Evolutionary conservation across 2,329 filamentous ascomycete genomes (phyloP), one percentile per base, ranked within the genome.

Genomic region (Elsinoe ampelina): DNA sequence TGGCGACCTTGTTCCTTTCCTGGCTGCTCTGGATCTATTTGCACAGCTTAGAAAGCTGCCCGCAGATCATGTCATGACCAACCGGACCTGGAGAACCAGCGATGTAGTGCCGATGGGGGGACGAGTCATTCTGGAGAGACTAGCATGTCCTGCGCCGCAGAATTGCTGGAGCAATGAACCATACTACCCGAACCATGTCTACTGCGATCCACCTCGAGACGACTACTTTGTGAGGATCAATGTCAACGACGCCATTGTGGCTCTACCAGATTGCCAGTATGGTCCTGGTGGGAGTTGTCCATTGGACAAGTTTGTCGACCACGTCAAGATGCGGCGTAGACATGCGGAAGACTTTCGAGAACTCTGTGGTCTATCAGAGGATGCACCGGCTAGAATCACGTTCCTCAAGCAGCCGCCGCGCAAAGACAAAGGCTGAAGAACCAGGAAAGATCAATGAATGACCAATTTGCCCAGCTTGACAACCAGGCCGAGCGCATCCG

Each of bases 41-140:
- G 68, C 66, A 2, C 70, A 74, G 43, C 59, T 68, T 10, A 64
- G 72, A 38, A 70, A 72, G 39, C 70, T 82, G 2, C 78, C 80
- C 0, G 69, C 68, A 1, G 72, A 73, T 2, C 73, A 75, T 58
- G 69, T 77, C 17, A 67, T 67, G 12, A 61, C 67, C 45, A 65
- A 73, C 19, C 73, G 79, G 36, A 71, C 68, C 19, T 83, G 79
- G 79, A 74, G 72, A 54, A 81, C 77, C 19, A 80, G 78, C 3
- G 75, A 79, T 55, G 69, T 81, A 5, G 72, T 77, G 35, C 79
- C 80, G 3, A 83, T 83, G 80, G 78, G 78, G 12, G 80, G 75
- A 5, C 72, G 79, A 19, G 67, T 81, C 41, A 74, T 79, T 41
- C 70, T 83, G 57, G 80, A 83, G 62, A 68, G 80, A 10, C 66